Percentiles rank a stretch among this genome's conserved stretches.
Evolutionary conservation across 176 grass and related monocot species (phyloP).

Genomic region (Miscanthus lutarioriparius): DNA sequence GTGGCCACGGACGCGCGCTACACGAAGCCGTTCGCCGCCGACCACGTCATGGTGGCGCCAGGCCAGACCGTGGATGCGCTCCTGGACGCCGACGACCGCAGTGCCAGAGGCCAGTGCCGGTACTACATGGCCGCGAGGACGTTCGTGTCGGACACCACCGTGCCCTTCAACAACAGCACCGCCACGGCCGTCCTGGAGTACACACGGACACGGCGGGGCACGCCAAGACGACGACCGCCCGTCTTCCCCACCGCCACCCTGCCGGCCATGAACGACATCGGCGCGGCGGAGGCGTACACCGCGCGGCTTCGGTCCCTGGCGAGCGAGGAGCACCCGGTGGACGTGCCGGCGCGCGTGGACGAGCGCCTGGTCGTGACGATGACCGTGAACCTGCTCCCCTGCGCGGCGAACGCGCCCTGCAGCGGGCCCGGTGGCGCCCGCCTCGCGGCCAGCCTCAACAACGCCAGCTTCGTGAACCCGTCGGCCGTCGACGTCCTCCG

Average conservation of each 20-base stretch:
- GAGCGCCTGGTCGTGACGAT: slow-evolving; percentile 38
- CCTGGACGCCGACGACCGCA: slow-evolving; percentile 6
- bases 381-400: slow-evolving; percentile 23
- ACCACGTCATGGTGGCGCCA: slow-evolving; percentile 17
- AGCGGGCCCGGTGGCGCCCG: slow-evolving; percentile 23
- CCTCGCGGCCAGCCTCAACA: not conserved
- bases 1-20: slow-evolving; percentile 20
- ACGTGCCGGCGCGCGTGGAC: slow-evolving; percentile 16
- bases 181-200: slow-evolving; percentile 45
- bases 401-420: not conserved
- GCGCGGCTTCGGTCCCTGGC: slow-evolving; percentile 28
- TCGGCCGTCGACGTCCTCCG: slow-evolving; percentile 32
- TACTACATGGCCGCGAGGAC: slow-evolving; percentile 50
- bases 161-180: slow-evolving; percentile 25
- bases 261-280: slow-evolving; percentile 3
- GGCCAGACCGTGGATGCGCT: slow-evolving; percentile 47
- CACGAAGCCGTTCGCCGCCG: slow-evolving; percentile 12
- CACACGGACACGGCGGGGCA: not conserved
- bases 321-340: not conserved
- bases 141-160: not conserved
- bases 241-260: not conserved
- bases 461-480: slow-evolving; percentile 42
- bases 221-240: not conserved
- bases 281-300: not conserved
- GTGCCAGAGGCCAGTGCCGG: not conserved